Evolutionary conservation across 2,329 filamentous ascomycete species (phyloP).

Genomic region (Exophiala alcalophila): DNA sequence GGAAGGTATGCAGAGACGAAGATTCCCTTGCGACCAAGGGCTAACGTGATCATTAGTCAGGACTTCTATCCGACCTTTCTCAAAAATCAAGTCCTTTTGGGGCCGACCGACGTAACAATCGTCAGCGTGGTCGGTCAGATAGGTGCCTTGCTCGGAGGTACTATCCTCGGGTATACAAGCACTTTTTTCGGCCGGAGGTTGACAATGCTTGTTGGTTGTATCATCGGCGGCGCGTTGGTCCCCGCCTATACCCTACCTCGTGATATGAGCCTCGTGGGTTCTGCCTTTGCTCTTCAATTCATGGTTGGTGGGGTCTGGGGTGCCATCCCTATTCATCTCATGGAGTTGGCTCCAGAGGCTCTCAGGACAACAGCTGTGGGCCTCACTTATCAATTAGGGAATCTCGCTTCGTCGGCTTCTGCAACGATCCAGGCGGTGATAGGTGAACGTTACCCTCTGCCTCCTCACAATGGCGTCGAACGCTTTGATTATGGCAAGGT

Average conservation of each 20-base stretch:
- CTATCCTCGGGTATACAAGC: conserved; percentile 37
- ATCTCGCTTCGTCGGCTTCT: conserved; percentile 41
- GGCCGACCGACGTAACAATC: conserved; percentile 35
- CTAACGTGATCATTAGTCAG: conserved; percentile 32
- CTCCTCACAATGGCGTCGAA: conserved; percentile 32
- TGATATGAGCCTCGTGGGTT: conserved; percentile 35
- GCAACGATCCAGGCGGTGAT: conserved; percentile 45
- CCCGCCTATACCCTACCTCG: conserved; percentile 37
- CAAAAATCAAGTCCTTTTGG: conserved; percentile 36
- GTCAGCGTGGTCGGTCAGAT: conserved; percentile 37
- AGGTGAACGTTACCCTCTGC: conserved; percentile 42
- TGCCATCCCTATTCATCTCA: conserved; percentile 39
- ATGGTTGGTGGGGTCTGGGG: conserved; percentile 41
- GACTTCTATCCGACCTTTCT: conserved; percentile 44
- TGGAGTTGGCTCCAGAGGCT: conserved; percentile 37
- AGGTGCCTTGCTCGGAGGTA: conserved; percentile 38
- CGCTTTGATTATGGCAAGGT: conserved; percentile 45
- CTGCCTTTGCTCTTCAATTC: conserved; percentile 40
- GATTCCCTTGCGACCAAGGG: too few relatives aligned
- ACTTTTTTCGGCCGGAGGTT: conserved; percentile 38
- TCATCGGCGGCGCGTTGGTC: conserved; percentile 37
- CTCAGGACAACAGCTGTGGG: conserved; percentile 39
- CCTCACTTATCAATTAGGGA: conserved; percentile 41
- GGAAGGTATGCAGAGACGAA: conserved; percentile 31
- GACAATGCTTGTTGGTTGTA: conserved; percentile 36